phyloP scores from a whole-genome alignment of 768 basidiomycete genomes.

The Leccinum subgranulosum region DNA sequence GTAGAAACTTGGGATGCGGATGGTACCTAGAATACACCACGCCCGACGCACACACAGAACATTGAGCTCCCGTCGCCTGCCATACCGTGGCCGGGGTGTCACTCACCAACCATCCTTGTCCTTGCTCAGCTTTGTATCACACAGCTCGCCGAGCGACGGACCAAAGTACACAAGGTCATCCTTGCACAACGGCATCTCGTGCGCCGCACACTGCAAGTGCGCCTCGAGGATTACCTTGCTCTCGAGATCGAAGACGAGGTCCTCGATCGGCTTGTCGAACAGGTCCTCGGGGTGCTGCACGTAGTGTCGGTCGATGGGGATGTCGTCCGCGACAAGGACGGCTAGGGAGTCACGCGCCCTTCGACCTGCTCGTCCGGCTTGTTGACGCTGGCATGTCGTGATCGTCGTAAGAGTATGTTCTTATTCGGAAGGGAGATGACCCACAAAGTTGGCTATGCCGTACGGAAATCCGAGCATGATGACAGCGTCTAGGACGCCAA shows the following conservation, averaged over 20 bases:
- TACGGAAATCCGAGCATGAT: slow-evolving; percentile 86
- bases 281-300: slow-evolving; percentile 65
- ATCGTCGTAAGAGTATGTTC: background rate
- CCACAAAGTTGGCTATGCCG: slow-evolving; percentile 75
- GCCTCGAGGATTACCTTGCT: slow-evolving; percentile 76
- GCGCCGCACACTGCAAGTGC: slow-evolving; percentile 83
- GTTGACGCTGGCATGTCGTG: slow-evolving; percentile 59
- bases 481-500: slow-evolving; percentile 84
- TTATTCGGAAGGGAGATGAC: slow-evolving; percentile 16
- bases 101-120: slow-evolving; percentile 82
- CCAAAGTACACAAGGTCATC: slow-evolving; percentile 77
- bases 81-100: background rate
- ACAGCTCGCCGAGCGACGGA: slow-evolving; percentile 52
- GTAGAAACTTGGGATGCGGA: slow-evolving; percentile 73
- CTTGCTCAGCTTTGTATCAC: slow-evolving; percentile 52
- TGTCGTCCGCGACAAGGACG: slow-evolving; percentile 64
- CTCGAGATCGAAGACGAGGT: slow-evolving; percentile 68
- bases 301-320: slow-evolving; percentile 76
- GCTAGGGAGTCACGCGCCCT: slow-evolving; percentile 76
- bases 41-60: background rate
- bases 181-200: slow-evolving; percentile 75
- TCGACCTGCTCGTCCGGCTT: slow-evolving; percentile 85
- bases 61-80: background rate
- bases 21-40: slow-evolving; percentile 58
- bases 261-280: slow-evolving; percentile 58